Percentiles rank a stretch among this genome's conserved stretches.
Conservation (phyloP, 495 filamentous ascomycete species). For the Astrothelium macrocarpum region DNA sequence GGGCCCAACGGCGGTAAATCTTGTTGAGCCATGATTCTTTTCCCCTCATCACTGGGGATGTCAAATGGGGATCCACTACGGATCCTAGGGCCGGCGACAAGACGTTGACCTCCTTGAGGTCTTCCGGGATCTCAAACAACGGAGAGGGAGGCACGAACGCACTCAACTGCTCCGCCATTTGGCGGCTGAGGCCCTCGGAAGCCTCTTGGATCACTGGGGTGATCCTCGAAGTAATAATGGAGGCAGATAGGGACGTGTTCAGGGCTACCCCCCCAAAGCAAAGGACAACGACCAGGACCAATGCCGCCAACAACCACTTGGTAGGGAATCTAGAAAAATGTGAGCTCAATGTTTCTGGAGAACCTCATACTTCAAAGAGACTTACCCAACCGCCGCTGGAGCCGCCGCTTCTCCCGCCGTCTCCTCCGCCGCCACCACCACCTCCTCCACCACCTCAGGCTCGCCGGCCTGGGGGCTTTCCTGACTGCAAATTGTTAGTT, state of each 20-base stretch:
- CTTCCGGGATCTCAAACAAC: not conserved
- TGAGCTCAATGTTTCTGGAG: not conserved
- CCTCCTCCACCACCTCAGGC: not conserved
- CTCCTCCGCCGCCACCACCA: not conserved
- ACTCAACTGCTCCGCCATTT: not conserved
- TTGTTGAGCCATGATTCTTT: not conserved
- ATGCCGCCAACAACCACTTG: not conserved
- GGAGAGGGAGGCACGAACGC: not conserved
- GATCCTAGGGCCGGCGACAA: conserved; percentile 28
- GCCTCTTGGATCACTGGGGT: not conserved
- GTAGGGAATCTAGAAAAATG: not conserved
- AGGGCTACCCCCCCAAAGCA: too few relatives aligned
- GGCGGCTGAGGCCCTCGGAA: not conserved
- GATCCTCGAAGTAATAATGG: not conserved
- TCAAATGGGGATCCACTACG: conserved; percentile 22
- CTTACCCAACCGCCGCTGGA: not conserved
- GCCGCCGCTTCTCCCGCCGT: not conserved
- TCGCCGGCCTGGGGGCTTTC: not conserved
- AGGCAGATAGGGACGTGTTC: not conserved
- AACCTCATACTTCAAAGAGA: not conserved
- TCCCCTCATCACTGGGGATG: conserved; percentile 17
- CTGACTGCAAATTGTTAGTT: not conserved
- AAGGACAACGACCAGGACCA: too few relatives aligned
- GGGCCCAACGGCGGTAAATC: conserved; percentile 11
- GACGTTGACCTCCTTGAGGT: conserved; percentile 25